Evolutionary conservation across 192 early-diverging fungal genomes (phyloP).

Genomic region (Rhizoclosmatium sp.): DNA sequence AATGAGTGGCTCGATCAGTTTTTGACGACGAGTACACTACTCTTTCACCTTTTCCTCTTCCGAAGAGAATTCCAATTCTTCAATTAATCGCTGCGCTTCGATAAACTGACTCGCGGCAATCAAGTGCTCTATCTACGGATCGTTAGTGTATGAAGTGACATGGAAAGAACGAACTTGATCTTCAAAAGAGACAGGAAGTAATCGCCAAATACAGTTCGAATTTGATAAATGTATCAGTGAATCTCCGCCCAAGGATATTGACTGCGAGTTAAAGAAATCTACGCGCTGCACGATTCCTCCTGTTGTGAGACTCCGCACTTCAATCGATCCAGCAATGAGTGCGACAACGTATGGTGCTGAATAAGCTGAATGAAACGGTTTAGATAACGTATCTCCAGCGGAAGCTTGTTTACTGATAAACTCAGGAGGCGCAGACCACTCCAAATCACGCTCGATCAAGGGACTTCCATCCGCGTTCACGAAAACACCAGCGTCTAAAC

Average conservation of each 20-base stretch:
- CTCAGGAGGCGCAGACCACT: constrained; percentile 54
- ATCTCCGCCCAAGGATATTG: constrained; percentile 2
- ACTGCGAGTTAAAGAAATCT: constrained; percentile 65
- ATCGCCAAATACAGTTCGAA: constrained; percentile 51
- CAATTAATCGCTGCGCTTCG: constrained; percentile 58
- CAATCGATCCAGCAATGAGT: constrained; percentile 72
- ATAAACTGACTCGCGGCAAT: constrained; percentile 47
- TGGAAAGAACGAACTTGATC: constrained; percentile 49
- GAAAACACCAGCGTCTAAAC: constrained; percentile 45
- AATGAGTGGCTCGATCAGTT: neutral
- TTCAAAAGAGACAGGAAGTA: constrained; percentile 64
- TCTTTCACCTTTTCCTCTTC: constrained; percentile 53
- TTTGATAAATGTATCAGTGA: constrained; percentile 51
- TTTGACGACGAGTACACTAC: neutral
- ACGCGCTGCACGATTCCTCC: constrained; percentile 85
- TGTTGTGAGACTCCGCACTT: constrained; percentile 87
- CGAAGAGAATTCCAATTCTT: constrained; percentile 61
- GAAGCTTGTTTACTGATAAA: constrained; percentile 58
- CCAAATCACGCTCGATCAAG: constrained; percentile 42
- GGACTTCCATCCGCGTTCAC: constrained; percentile 43
- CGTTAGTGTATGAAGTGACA: neutral
- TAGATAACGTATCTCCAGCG: neutral
- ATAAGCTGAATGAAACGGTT: constrained; percentile 47
- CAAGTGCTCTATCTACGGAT: constrained; percentile 58
- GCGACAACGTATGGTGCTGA: constrained; percentile 78